Percentiles rank a stretch among this genome's conserved stretches.
phyloP scores from a whole-genome alignment of 2,329 filamentous ascomycete species.

The Thermochaetoides dissita region DNA sequence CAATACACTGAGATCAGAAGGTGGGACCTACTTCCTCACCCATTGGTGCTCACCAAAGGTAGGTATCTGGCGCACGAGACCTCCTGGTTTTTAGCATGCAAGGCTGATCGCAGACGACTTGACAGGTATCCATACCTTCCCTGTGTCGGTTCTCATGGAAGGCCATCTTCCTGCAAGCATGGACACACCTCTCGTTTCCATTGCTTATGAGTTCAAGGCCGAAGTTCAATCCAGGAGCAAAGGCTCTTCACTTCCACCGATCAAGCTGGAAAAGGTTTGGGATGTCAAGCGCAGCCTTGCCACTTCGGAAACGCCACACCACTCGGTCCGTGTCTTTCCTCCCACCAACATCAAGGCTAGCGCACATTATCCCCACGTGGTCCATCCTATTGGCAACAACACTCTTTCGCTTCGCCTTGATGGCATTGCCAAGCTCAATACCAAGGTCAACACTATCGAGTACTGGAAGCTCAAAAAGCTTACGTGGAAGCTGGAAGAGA shows the following conservation, averaged over 20 bases:
- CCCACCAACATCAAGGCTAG: conserved; percentile 85
- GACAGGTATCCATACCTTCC: conserved; percentile 60
- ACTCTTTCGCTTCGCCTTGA: conserved; percentile 68
- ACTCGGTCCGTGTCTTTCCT: conserved; percentile 87
- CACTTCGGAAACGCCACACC: conserved; percentile 63
- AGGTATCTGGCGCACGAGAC: conserved; percentile 10
- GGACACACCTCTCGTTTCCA: conserved; percentile 55
- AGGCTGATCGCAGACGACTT: conserved; percentile 2
- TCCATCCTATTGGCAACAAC: conserved; percentile 76
- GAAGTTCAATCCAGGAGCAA: conserved; percentile 45
- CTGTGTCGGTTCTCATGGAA: conserved; percentile 75
- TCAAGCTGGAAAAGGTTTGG: conserved; percentile 54
- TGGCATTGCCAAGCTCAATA: conserved; percentile 62
- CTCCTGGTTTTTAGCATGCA: not conserved
- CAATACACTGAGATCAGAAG: conserved; percentile 60
- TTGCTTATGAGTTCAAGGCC: conserved; percentile 68
- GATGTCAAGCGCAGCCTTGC: conserved; percentile 65
- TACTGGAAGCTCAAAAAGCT: conserved; percentile 83
- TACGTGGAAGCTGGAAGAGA: conserved; percentile 87
- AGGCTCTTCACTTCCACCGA: conserved; percentile 19
- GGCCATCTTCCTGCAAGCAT: conserved; percentile 78
- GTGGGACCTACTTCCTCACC: conserved; percentile 60
- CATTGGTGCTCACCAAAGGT: conserved; percentile 37
- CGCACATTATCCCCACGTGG: conserved; percentile 66
- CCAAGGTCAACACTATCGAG: conserved; percentile 56